These are phyloP conservation scores for Colletotrichum lupini DNA, from an alignment of 2,329 filamentous ascomycete genomes.

Conservation along the genomic window DNA sequence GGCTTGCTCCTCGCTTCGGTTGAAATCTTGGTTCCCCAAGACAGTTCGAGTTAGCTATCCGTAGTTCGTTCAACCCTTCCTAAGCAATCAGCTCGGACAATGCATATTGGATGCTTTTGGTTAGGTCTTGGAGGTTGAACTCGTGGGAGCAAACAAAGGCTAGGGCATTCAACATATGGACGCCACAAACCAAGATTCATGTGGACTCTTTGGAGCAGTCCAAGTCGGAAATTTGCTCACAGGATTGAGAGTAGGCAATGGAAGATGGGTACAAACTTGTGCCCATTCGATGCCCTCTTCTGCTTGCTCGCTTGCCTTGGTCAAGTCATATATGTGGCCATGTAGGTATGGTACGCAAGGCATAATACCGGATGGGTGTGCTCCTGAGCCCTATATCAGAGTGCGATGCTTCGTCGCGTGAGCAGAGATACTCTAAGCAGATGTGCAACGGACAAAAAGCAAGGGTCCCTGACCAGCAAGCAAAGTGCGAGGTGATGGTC, in stretches of 20 bases:
- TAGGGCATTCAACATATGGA: neutral
- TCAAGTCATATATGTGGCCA: neutral
- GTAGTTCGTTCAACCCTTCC: neutral
- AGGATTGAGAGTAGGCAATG: neutral
- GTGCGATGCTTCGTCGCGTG: neutral
- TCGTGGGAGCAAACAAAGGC: conserved; percentile 26
- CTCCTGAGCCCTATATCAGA: neutral
- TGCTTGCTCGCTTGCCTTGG: neutral
- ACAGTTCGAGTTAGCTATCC: conserved; percentile 2
- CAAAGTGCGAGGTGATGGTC: neutral
- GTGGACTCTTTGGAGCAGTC: neutral
- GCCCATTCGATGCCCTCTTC: neutral
- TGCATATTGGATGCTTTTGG: neutral
- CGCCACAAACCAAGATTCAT: conserved; percentile 3
- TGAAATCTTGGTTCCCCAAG: neutral
- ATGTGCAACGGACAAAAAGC: neutral
- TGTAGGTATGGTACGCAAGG: neutral
- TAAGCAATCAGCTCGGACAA: neutral
- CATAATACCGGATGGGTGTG: neutral
- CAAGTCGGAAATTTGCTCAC: neutral
- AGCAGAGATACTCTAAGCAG: neutral
- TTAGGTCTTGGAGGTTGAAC: conserved; percentile 5
- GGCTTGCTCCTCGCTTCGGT: neutral
- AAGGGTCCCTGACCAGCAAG: neutral
- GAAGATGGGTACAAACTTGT: neutral